Base-by-base conservation (phyloP, 2,329 filamentous ascomycete genomes). In the Chrysoporthe deuterocubensis region DNA sequence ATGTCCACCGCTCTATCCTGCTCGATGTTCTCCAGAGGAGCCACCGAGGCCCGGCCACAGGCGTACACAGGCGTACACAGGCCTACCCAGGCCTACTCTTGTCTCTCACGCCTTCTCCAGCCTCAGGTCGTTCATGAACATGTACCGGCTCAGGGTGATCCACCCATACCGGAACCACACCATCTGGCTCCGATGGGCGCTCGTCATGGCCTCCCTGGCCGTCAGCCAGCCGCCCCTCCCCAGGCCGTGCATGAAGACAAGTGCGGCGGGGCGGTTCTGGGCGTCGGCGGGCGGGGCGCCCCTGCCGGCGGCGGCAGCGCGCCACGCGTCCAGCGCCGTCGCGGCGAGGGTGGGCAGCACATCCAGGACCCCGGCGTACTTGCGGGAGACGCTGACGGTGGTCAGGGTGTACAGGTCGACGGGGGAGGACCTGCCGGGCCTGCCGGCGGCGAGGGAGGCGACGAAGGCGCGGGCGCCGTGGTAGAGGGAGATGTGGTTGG, bases 141-240 rank as follows among this genome's bases (percentile, higher is more conserved):
- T 98, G 80, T 98, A 99, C 69, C 96, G 85, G 75, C 94, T 96
- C 67, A 97, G 77, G 0, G 88, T 85, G 76, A 99, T 97, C 94
- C 94, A 99, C 2, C 94, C 93, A 87, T 94, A 98, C 8, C 96
- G 88, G 77, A 98, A 99, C 96, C 96, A 99, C 48, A 92, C 88
- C 96, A 99, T 99, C 85, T 99, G 96, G 78, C 94, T 97, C 80
- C 89, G 84, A 82, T 99, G 96, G 40, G 92, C 95, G 65, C 86
- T 85, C 1, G 92, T 94, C 96, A 99, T 99, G 43, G 96, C 94
- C 65, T 82, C 85, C 81, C 94, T 91, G 8, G 93, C 95, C 42
- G 84, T 82, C 34, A 61, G 21, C 67, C 69, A 68, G n/a, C 64
- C 86, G 71, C 90, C 83, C 71, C 90, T 88, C 4, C 80, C 76